Evolutionary conservation across 768 basidiomycete species (phyloP).

Genomic region (Gloeopeniophorella convolvens): DNA sequence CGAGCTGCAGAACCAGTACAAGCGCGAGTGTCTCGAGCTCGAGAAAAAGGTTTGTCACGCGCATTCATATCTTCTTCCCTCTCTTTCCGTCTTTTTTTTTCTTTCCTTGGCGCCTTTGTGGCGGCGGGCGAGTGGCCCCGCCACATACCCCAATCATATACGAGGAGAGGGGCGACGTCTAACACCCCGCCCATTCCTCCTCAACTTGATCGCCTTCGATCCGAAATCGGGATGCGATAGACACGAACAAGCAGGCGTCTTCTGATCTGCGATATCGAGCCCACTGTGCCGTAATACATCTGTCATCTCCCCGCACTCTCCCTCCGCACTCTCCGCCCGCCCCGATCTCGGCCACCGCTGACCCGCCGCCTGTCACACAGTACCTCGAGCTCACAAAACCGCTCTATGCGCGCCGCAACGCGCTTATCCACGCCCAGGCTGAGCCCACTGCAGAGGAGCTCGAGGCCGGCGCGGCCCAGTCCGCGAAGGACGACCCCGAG

Average conservation of each 20-base stretch:
- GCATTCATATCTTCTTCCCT: not conserved
- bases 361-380: no score
- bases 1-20: slow-evolving; percentile 89
- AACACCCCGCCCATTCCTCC: not conserved
- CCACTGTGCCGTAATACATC: slow-evolving; percentile 4
- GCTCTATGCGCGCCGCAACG: slow-evolving; percentile 78
- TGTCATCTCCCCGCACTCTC: slow-evolving; percentile 1
- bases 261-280: not conserved
- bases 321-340: not conserved
- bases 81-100: not conserved
- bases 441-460: slow-evolving; percentile 78
- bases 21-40: slow-evolving; percentile 88
- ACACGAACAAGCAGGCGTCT: not conserved
- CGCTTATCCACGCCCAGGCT: slow-evolving; percentile 73
- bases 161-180: not conserved
- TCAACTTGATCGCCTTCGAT: slow-evolving; percentile 5
- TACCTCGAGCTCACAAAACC: slow-evolving; percentile 76
- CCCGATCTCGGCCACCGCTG: no score
- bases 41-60: slow-evolving; percentile 77
- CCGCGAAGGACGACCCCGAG: slow-evolving; percentile 68
- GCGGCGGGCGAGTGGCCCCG: not conserved
- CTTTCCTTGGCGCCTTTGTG: not conserved
- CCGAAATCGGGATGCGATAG: slow-evolving; percentile 7
- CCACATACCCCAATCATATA: not conserved
- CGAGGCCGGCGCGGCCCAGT: slow-evolving; percentile 66